Percentiles rank a stretch among this genome's conserved stretches.
Conservation (phyloP, 2,329 filamentous ascomycete species). For the Alternaria sp. region DNA sequence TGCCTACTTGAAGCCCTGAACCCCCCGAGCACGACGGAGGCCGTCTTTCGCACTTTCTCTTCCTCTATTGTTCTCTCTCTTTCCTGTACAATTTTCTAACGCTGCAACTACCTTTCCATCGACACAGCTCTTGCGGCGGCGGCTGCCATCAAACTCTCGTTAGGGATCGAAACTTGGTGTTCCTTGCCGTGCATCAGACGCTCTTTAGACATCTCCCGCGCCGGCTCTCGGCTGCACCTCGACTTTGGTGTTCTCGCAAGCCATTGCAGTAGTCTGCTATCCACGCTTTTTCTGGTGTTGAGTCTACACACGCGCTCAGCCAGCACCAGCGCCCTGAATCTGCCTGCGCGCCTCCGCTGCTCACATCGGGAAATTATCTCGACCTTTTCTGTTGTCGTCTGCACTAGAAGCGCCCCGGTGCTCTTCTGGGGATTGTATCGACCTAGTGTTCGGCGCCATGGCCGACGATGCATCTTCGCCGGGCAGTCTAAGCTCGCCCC, state of each 20-base stretch:
- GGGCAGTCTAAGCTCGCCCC: conserved; percentile 46
- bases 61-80: conserved; percentile 29
- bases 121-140: conserved; percentile 19
- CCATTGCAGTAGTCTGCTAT: conserved; percentile 33
- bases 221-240: conserved; percentile 30
- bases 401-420: neutral
- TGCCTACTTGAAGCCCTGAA: conserved; percentile 33
- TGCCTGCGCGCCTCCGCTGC: neutral
- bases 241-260: conserved; percentile 43
- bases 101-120: conserved; percentile 33
- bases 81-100: conserved; percentile 22
- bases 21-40: conserved; percentile 17
- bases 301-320: conserved; percentile 28
- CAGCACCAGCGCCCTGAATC: conserved; percentile 10
- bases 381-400: neutral
- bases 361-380: neutral
- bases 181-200: conserved; percentile 36
- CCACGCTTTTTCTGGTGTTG: conserved; percentile 43
- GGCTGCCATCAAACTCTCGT: conserved; percentile 38
- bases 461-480: conserved; percentile 45
- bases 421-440: neutral
- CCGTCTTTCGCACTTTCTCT: conserved; percentile 30
- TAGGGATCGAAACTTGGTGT: conserved; percentile 33
- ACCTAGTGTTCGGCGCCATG: conserved; percentile 35
- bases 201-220: conserved; percentile 21